A percentile compares a stretch with the other conserved stretches of the same genome.
phyloP scores from a whole-genome alignment of 2,329 filamentous ascomycete genomes.

The Hymenoscyphus salicellus region DNA sequence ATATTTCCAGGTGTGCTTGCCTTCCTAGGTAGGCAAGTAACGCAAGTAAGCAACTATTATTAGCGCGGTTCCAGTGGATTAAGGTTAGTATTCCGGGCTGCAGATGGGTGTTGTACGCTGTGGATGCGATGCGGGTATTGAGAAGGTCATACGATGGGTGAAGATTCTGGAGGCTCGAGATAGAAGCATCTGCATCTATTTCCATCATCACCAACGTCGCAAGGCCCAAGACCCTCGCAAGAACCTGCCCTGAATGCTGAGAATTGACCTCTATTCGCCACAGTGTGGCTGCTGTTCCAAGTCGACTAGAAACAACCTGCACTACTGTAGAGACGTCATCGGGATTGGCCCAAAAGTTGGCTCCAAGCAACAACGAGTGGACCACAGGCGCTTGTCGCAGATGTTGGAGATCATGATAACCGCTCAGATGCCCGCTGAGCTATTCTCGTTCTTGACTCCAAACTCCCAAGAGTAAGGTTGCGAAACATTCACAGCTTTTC shows the following conservation, averaged over 20 bases:
- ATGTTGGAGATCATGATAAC: constrained; percentile 1
- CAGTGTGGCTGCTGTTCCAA: neutral
- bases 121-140: neutral
- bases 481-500: neutral
- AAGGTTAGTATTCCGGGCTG: neutral
- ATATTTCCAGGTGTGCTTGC: neutral
- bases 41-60: neutral
- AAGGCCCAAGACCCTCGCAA: neutral
- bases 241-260: neutral
- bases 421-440: neutral
- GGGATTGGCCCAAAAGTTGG: neutral
- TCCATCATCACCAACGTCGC: neutral
- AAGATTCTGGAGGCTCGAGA: neutral
- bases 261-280: neutral
- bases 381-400: neutral
- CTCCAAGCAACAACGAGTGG: neutral
- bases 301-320: too few species aligned
- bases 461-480: neutral
- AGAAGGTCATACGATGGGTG: neutral
- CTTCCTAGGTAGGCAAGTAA: neutral
- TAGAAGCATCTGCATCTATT: neutral
- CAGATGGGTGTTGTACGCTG: neutral
- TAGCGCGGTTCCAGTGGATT: neutral
- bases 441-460: constrained; percentile 1
- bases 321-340: neutral